phyloP scores from a whole-genome alignment of 2,329 filamentous ascomycete genomes.

The Setomelanomma holmii region DNA sequence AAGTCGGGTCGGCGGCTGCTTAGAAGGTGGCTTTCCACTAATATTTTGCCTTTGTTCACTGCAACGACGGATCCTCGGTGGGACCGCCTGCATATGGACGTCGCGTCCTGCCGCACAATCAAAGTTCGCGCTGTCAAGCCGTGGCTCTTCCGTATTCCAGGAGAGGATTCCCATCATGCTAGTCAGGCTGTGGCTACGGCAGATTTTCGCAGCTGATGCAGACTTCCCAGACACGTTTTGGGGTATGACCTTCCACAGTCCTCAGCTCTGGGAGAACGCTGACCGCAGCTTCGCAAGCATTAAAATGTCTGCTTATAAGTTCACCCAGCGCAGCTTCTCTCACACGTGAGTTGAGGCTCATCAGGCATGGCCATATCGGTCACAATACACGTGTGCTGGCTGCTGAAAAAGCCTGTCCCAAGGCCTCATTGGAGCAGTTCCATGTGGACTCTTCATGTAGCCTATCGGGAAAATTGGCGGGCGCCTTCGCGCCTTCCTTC shows the following conservation, averaged over 20 bases:
- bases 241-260: background rate
- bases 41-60: background rate
- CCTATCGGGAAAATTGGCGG: background rate
- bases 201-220: conserved; percentile 9
- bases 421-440: background rate
- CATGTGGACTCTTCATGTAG: background rate
- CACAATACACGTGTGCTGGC: background rate
- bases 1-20: conserved; percentile 7
- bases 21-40: conserved; percentile 9
- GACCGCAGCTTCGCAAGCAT: conserved; percentile 25
- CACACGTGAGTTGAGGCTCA: background rate
- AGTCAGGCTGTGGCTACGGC: conserved; percentile 2
- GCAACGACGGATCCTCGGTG: background rate
- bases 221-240: conserved; percentile 3
- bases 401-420: background rate
- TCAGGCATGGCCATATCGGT: background rate
- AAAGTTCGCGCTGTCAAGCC: background rate
- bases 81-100: conserved; percentile 6
- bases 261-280: conserved; percentile 9
- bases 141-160: background rate
- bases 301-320: background rate
- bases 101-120: background rate
- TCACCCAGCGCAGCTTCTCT: too few species aligned
- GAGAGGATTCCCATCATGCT: background rate
- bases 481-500: background rate